Evolutionary conservation across 805 yeast species (phyloP).

Genomic region (Starmerella powellii): DNA sequence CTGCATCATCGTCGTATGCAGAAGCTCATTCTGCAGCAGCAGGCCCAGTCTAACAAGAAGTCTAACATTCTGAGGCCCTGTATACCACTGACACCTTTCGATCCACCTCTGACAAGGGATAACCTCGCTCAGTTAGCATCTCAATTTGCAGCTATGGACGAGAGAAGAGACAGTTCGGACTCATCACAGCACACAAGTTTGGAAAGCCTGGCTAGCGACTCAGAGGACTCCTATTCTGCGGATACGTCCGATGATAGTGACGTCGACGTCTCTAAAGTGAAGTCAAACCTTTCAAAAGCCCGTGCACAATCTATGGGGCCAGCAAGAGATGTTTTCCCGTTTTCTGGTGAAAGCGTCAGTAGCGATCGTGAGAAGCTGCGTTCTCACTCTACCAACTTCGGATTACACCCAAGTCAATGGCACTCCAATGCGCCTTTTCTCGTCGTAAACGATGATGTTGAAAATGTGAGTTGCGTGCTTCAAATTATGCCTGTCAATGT

Average conservation of each 20-base stretch:
- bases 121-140: neutral
- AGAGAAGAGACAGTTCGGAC: neutral
- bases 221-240: neutral
- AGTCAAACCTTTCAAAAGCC: neutral
- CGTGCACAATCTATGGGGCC: neutral
- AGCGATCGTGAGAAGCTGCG: slow-evolving; percentile 7
- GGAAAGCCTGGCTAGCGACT: slow-evolving; percentile 3
- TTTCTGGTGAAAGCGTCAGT: slow-evolving; percentile 4
- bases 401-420: slow-evolving; percentile 14
- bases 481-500: slow-evolving; percentile 43
- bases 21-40: slow-evolving; percentile 6
- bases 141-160: neutral
- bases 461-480: slow-evolving; percentile 40
- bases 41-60: slow-evolving; percentile 1
- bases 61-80: slow-evolving; percentile 7
- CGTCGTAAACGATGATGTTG: slow-evolving; percentile 31
- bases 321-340: slow-evolving; percentile 12
- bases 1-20: neutral
- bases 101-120: slow-evolving; percentile 15
- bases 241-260: neutral
- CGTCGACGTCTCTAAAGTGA: neutral
- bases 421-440: slow-evolving; percentile 25
- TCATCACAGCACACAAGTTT: slow-evolving; percentile 5
- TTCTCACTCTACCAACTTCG: slow-evolving; percentile 1
- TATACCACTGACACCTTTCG: slow-evolving; percentile 12